Evolutionary conservation across 768 basidiomycete genomes (phyloP).

Genomic region (Boletus rubroflammeus): DNA sequence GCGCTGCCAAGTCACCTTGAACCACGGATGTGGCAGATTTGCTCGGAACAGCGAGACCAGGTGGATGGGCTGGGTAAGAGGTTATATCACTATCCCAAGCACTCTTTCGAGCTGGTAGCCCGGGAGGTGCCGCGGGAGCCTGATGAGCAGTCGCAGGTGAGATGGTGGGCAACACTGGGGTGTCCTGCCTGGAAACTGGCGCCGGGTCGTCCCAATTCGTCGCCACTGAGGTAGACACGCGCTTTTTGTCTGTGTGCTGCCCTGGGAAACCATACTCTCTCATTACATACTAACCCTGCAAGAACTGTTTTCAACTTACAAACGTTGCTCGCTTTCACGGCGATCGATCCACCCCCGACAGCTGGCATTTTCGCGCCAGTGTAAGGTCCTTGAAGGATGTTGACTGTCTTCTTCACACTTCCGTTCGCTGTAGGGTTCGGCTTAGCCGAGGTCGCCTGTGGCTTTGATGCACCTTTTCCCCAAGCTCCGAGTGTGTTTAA

Average conservation of each 20-base stretch:
- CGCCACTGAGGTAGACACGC: neutral
- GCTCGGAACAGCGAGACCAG: slow-evolving; percentile 10
- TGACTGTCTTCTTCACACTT: slow-evolving; percentile 16
- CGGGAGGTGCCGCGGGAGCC: slow-evolving; percentile 6
- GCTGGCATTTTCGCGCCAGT: slow-evolving; percentile 19
- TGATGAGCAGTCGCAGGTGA: slow-evolving; percentile 5
- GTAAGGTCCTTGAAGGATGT: slow-evolving; percentile 3
- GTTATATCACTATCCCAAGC: slow-evolving; percentile 10
- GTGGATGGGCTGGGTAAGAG: slow-evolving; percentile 11
- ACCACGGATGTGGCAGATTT: neutral
- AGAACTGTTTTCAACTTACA: slow-evolving; percentile 18
- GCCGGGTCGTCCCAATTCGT: slow-evolving; percentile 23
- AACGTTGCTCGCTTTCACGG: slow-evolving; percentile 27
- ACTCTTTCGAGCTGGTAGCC: slow-evolving; percentile 4
- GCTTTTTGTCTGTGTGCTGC: slow-evolving; percentile 8
- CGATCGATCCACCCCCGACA: slow-evolving; percentile 26
- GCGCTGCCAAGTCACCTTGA: too few relatives aligned
- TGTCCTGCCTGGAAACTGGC: slow-evolving; percentile 13
- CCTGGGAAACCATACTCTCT: slow-evolving; percentile 4
- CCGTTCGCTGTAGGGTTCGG: slow-evolving; percentile 18
- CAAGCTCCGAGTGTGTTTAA: slow-evolving; percentile 8
- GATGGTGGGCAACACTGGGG: slow-evolving; percentile 8
- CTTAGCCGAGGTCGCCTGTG: slow-evolving; percentile 2
- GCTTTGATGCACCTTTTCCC: slow-evolving; percentile 18
- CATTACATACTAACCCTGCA: neutral